Evolutionary conservation across 495 filamentous ascomycete species (phyloP).

Genomic region (Hypoxylon lienhwacheense): DNA sequence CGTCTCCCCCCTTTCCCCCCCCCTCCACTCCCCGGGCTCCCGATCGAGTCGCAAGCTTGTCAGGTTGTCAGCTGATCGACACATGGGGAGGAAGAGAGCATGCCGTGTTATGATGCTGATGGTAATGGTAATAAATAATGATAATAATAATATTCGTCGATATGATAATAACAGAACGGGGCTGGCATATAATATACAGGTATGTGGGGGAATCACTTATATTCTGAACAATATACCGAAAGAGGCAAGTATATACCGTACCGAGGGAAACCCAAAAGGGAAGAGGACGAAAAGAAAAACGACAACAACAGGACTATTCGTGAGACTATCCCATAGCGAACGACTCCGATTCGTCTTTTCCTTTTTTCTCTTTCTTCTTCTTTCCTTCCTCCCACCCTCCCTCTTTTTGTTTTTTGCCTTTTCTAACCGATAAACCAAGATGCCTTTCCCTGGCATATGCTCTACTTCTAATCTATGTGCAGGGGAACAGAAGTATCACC

Average conservation of each 20-base stretch:
- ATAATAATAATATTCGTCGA: too few species aligned
- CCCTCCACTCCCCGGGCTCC: too few species aligned
- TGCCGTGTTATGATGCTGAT: too few species aligned
- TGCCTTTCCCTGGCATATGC: conserved; percentile 8
- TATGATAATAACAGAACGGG: too few species aligned
- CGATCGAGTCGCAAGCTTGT: conserved; percentile 21
- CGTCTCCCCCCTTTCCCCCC: too few species aligned
- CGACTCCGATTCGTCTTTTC: conserved; percentile 25
- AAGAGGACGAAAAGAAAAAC: conserved; percentile 3
- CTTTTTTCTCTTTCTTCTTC: too few species aligned
- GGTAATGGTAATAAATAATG: too few species aligned
- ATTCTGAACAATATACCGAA: conserved; percentile 33
- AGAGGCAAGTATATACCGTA: conserved; percentile 35
- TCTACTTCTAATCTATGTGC: conserved; percentile 38
- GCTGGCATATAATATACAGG: too few species aligned
- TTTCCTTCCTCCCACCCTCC: neutral
- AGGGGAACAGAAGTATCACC: too few species aligned
- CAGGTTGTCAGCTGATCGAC: conserved; percentile 34
- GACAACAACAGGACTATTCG: conserved; percentile 19
- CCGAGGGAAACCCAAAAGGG: conserved; percentile 3
- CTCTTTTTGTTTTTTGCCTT: conserved; percentile 17
- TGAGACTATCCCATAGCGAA: conserved; percentile 31
- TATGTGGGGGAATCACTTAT: too few species aligned
- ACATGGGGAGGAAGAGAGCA: conserved; percentile 14
- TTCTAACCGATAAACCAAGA: conserved; percentile 33